Conservation (phyloP, 2,329 filamentous ascomycete species). For the Penicillium decumbens region DNA sequence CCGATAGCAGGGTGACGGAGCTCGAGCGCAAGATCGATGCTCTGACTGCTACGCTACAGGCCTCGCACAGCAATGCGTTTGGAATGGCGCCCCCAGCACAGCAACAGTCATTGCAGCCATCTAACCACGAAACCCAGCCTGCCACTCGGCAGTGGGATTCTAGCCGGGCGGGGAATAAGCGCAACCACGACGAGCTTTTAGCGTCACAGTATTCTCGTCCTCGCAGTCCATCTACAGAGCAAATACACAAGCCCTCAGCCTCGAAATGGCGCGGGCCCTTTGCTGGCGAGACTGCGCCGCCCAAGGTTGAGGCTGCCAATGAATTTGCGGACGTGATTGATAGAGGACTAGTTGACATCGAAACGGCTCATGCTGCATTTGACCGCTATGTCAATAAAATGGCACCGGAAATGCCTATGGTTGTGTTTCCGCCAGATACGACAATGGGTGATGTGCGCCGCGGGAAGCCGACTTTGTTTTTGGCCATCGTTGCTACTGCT, state of each 20-base stretch:
- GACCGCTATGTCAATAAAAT: constrained; percentile 53
- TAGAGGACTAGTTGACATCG: constrained; percentile 48
- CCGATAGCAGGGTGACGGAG: constrained; percentile 81
- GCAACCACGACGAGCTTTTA: constrained; percentile 27
- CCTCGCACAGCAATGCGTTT: constrained; percentile 38
- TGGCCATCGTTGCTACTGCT: constrained; percentile 54
- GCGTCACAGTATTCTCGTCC: constrained; percentile 23
- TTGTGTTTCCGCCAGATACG: constrained; percentile 53
- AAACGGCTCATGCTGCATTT: constrained; percentile 54
- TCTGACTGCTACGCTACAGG: constrained; percentile 72
- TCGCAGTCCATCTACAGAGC: constrained; percentile 20
- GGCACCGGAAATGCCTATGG: constrained; percentile 53
- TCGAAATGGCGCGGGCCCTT: constrained; percentile 23
- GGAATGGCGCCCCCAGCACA: constrained; percentile 3
- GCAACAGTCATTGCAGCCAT: constrained; percentile 26
- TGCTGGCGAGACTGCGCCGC: constrained; percentile 11
- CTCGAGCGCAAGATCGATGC: constrained; percentile 91
- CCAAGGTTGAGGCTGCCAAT: constrained; percentile 18
- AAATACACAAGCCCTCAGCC: constrained; percentile 12
- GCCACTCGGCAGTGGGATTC: constrained; percentile 32
- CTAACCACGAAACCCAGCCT: constrained; percentile 31
- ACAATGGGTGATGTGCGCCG: constrained; percentile 53
- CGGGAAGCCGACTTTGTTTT: constrained; percentile 57
- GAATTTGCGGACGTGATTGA: constrained; percentile 48
- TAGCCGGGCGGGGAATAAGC: constrained; percentile 27